Evolutionary conservation across 1,284 basidiomycete genomes (phyloP), one percentile per base, ranked within the genome.

Genomic region (Irpex sp.): DNA sequence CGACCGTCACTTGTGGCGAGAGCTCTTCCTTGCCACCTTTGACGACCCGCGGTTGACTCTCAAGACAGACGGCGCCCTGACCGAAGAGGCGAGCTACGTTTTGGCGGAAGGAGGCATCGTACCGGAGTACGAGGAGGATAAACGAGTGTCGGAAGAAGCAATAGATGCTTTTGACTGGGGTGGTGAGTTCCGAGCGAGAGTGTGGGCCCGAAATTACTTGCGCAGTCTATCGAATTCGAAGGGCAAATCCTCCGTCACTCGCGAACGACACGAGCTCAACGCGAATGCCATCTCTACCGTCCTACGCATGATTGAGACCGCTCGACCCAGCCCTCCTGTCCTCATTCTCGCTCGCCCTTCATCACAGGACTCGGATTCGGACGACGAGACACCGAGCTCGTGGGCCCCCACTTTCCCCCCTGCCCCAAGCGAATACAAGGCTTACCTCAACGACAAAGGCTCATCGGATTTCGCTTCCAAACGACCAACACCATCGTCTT

Each of bases 1-100:
- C 0, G 80, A 83, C 65, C 71, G 74, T 9, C 82, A 83, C 65
- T 72, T 85, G 18, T 85, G 83, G 83, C 72, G 82, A 28, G 74
- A 78, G 59, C 71, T 84, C 49, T 85, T 81, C 68, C 72, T 84
- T 19, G 66, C 75, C 1, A 72, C 72, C 1, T 85, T 82, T 65
- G 82, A 84, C 61, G 79, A 84, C 59, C 82, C 82, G 0, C 71
- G 78, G 16, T 21, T 61, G 5, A 51, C 48, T 10, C n/a, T 33
- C 14, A 56, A 58, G 14, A 54, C 47, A 7, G 58, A 63, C 51
- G 8, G 23, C 39, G 39, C 39, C 16, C 39, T 42, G 39, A 42
- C 39, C 39, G 12, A 10, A 4, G 10, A 37, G 58, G 49, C 28
- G 49, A 14, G 19, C 18, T 37, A 59, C 28, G 47, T 23, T 19